Base-by-base conservation (phyloP, 192 early-diverging fungal species). In the Podochytrium sp. region DNA sequence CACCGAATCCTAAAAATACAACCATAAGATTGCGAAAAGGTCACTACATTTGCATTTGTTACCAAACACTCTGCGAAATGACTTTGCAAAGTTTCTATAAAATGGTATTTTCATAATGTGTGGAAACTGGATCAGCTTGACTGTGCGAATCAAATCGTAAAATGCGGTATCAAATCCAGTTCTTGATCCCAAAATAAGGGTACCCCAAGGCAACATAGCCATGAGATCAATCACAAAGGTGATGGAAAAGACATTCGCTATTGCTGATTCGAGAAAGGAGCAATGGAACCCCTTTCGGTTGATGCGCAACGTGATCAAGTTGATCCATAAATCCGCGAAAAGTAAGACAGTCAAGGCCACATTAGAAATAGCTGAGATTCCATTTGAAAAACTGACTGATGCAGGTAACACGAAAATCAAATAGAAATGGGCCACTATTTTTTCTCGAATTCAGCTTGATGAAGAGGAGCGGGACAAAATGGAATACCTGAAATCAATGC, bases 141-240 rank as follows among this genome's bases (percentile, higher is more conserved):
- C 35, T 52, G 81, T 43, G 2, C 59, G 20, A 7, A 49, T 43
- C 12, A 71, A 23, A 52, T 68, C 60, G 20, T n/a, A 81, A 23
- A 5, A 78, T 42, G 3, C 63, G 35, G n/a, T n/a, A n/a, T n/a
- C n/a, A n/a, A n/a, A n/a, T n/a, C n/a, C n/a, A n/a, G n/a, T n/a
- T n/a, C n/a, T n/a, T n/a, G n/a, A n/a, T 43, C 4, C 38, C 41
- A 5, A 20, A 10, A 68, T 69, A 7, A 81, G 62, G 23, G 78
- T 1, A 34, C 73, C 75, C 23, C 73, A 74, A 4, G 81, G 81
- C 5, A 82, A 12, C 14, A 53, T 53, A 1, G 79, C 43, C 34
- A 82, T 10, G 25, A 81, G 18, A 33, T 82, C 76, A 12, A 74
- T 23, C 10, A 74, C 14, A 30, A 82, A 74, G 3, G 16, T 25